Percentiles rank a stretch among this genome's conserved stretches.
Evolutionary conservation across 345 rosid genomes (phyloP).

Genomic region (Alliaria petiolata): DNA sequence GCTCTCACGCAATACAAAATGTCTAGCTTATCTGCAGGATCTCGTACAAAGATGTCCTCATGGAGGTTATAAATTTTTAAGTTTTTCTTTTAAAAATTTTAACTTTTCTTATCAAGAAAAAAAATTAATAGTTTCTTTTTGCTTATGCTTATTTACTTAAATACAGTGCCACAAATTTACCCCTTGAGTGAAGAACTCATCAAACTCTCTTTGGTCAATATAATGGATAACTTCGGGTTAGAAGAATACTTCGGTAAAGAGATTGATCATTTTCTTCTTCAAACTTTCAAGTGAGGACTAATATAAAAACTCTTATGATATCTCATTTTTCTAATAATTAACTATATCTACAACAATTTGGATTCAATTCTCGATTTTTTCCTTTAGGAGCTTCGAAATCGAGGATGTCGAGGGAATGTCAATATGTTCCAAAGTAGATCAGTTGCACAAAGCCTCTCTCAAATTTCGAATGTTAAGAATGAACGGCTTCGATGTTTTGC

Average conservation of each 20-base stretch:
- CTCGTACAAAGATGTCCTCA: conserved; percentile 31
- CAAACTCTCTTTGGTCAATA: conserved; percentile 45
- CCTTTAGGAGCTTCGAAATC: conserved; percentile 33
- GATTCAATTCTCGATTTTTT: neutral
- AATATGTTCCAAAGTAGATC: neutral
- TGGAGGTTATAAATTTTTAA: conserved; percentile 39
- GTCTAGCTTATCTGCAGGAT: conserved; percentile 42
- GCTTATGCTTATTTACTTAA: neutral
- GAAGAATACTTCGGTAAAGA: conserved; percentile 42
- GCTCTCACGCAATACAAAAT: conserved; percentile 36
- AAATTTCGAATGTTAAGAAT: conserved; percentile 49
- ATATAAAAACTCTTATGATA: neutral
- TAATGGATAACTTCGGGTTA: conserved; percentile 46
- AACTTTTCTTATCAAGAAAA: too few relatives aligned
- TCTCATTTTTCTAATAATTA: neutral
- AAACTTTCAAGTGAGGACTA: conserved; percentile 38
- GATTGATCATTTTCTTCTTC: conserved; percentile 36
- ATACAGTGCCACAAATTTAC: conserved; percentile 42
- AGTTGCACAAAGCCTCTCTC: conserved; percentile 46
- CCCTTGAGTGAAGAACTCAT: conserved; percentile 48
- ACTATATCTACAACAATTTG: neutral
- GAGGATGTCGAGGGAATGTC: neutral
- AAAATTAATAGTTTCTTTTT: too few relatives aligned
- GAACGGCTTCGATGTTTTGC: conserved; percentile 46
- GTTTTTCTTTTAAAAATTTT: too few relatives aligned